phyloP scores from a whole-genome alignment of 257 asterid genomes.

The Orobanche coerulescens region DNA sequence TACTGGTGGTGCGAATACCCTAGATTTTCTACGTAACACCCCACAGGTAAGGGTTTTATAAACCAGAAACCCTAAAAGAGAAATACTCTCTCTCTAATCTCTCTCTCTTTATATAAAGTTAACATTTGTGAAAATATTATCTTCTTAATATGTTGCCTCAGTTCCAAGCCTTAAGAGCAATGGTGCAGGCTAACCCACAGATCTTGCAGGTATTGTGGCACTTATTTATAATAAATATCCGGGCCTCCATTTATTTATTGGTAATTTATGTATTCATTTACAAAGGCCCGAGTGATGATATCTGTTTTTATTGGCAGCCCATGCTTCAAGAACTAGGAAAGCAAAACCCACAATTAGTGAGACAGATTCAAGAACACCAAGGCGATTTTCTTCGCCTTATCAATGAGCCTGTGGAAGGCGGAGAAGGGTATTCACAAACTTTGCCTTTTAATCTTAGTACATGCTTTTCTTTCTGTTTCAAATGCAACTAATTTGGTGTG shows the following conservation, averaged over 20 bases:
- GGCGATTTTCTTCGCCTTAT: conserved; percentile 79
- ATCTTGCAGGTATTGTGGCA: conserved; percentile 39
- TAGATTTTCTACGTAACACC: conserved; percentile 70
- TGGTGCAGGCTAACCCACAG: conserved; percentile 91
- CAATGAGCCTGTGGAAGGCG: conserved; percentile 82
- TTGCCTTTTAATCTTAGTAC: background rate
- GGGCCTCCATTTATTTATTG: background rate
- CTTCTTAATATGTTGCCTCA: conserved; percentile 24
- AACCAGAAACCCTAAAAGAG: background rate
- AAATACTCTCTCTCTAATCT: background rate
- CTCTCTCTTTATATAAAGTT: background rate
- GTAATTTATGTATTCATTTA: conserved; percentile 6
- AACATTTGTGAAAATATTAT: background rate
- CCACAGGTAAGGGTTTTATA: conserved; percentile 43
- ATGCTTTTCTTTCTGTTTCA: background rate
- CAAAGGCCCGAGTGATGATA: conserved; percentile 13
- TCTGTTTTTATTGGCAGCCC: conserved; percentile 48
- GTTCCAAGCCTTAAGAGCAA: conserved; percentile 76
- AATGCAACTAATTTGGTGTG: background rate
- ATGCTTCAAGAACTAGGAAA: conserved; percentile 87
- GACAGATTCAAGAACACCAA: conserved; percentile 78
- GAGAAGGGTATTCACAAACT: conserved; percentile 44
- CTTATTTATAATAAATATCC: background rate
- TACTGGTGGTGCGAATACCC: conserved; percentile 53
- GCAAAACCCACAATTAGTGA: conserved; percentile 70